phyloP scores from a whole-genome alignment of 2,329 filamentous ascomycete genomes.

The Epichloe amarillans region DNA sequence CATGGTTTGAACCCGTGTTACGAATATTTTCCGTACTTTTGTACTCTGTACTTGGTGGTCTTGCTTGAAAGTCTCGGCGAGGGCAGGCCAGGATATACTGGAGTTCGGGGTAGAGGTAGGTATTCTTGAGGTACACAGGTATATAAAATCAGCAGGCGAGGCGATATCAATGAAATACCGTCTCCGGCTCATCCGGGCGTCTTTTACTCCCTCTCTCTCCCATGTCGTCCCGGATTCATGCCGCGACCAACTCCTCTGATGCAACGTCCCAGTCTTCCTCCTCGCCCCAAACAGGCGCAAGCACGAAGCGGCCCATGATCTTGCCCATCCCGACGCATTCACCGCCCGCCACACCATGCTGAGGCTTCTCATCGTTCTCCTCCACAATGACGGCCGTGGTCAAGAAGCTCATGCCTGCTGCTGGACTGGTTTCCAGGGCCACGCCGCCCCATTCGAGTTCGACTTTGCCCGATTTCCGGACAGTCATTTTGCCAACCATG shows the following conservation, averaged over 20 bases:
- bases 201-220: not conserved
- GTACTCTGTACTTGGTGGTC: not conserved
- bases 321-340: slow-evolving; percentile 48
- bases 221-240: not conserved
- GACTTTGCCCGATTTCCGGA: slow-evolving; percentile 48
- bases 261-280: slow-evolving; percentile 41
- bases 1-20: not conserved
- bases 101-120: not conserved
- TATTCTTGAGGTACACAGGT: no score
- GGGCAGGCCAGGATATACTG: not conserved
- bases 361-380: slow-evolving; percentile 39
- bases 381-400: slow-evolving; percentile 48
- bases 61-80: not conserved
- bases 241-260: slow-evolving; percentile 18
- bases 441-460: slow-evolving; percentile 51
- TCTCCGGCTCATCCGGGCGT: not conserved
- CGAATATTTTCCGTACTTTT: not conserved
- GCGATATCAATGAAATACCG: no score
- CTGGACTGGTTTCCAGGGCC: slow-evolving; percentile 36
- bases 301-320: slow-evolving; percentile 47
- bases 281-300: slow-evolving; percentile 44
- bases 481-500: slow-evolving; percentile 45
- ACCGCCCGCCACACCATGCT: slow-evolving; percentile 28
- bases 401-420: slow-evolving; percentile 40
- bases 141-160: no score